These are phyloP conservation scores for Cordyceps farinosa DNA, from an alignment of 2,329 filamentous ascomycete genomes.

Conservation along the genomic window DNA sequence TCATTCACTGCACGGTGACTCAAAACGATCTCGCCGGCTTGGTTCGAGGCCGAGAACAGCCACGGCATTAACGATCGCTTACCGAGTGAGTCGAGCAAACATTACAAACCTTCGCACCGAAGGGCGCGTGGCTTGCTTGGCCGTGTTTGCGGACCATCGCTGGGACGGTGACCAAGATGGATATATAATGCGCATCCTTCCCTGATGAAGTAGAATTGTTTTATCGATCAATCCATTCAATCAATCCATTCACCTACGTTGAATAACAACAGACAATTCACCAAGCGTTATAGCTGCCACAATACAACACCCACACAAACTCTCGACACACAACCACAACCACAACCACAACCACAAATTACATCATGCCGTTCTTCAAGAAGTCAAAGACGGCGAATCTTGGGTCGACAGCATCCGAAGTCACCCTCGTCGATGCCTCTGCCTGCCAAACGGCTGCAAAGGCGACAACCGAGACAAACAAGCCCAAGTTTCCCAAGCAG, in stretches of 20 bases:
- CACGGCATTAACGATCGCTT: neutral
- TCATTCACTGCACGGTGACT: neutral
- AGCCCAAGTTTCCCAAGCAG: slow-evolving; percentile 11
- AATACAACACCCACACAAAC: neutral
- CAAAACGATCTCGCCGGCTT: neutral
- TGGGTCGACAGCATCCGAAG: slow-evolving; percentile 7
- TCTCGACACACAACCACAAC: neutral
- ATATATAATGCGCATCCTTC: neutral
- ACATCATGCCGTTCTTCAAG: slow-evolving; percentile 13
- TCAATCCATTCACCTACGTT: neutral
- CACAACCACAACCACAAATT: neutral
- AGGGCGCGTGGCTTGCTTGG: neutral
- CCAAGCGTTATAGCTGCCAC: neutral
- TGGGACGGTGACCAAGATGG: neutral
- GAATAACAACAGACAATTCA: neutral
- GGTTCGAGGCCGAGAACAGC: slow-evolving; percentile 1
- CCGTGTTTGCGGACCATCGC: neutral
- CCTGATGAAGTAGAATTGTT: neutral
- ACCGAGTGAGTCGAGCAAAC: slow-evolving; percentile 8
- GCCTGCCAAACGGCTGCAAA: neutral
- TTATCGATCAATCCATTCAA: neutral
- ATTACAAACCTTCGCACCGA: neutral
- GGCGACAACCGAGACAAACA: neutral
- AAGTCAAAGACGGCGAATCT: slow-evolving; percentile 2
- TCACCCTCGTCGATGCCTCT: slow-evolving; percentile 8